phyloP scores from a whole-genome alignment of 129 eudicot species.

The Lactuca sativa region DNA sequence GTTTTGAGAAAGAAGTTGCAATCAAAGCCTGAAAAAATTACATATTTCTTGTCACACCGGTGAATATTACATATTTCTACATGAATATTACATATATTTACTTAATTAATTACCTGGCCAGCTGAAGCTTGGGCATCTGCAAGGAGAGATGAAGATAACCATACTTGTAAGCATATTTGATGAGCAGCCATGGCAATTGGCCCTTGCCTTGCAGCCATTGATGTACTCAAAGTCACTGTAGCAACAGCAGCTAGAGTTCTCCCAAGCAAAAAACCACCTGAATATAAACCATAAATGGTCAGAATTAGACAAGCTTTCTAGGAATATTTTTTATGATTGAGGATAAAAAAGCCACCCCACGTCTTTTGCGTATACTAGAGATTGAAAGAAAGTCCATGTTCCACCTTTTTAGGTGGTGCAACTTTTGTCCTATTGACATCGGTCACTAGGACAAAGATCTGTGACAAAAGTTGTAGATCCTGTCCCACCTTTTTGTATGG shows the following conservation, averaged over 20 bases:
- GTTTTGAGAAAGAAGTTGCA: conserved; percentile 58
- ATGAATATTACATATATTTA: too few species aligned
- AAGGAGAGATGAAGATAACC: conserved; percentile 84
- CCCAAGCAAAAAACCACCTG: conserved; percentile 74
- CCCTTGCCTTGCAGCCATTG: conserved; percentile 90
- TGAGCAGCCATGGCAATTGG: conserved; percentile 83
- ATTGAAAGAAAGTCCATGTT: too few species aligned
- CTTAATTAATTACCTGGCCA: conserved; percentile 54
- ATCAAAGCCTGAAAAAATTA: conserved; percentile 48
- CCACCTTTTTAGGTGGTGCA: too few species aligned
- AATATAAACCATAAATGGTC: not conserved
- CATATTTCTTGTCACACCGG: not conserved
- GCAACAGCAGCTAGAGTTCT: conserved; percentile 81
- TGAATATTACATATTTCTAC: not conserved
- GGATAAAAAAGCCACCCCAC: not conserved
- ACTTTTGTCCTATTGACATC: too few species aligned
- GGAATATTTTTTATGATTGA: not conserved
- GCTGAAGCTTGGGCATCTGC: conserved; percentile 86
- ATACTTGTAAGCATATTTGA: conserved; percentile 86
- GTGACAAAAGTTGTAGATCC: too few species aligned
- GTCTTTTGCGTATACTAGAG: too few species aligned
- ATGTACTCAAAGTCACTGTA: conserved; percentile 73
- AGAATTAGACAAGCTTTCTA: not conserved
- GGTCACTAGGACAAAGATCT: too few species aligned
- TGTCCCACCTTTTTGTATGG: too few species aligned